Conservation (phyloP, 2,329 filamentous ascomycete genomes). For the Raffaelea arxii region DNA sequence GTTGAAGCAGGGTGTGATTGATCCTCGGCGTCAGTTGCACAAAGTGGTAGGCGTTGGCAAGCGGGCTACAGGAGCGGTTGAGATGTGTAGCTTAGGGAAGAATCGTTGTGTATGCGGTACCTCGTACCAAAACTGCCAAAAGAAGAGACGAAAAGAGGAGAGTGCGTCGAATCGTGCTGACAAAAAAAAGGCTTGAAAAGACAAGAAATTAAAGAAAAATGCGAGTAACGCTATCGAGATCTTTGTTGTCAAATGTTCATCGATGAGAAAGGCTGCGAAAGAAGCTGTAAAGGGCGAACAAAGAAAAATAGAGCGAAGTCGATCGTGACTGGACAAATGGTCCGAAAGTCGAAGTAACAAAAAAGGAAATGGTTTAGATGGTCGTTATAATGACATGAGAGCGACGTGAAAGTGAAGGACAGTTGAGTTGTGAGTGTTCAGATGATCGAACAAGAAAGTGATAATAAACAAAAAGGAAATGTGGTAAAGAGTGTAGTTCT, state of each 20-base stretch:
- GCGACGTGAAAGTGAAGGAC: conserved; percentile 15
- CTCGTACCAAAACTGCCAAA: no score
- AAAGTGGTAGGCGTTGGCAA: no score
- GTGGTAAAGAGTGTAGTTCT: background rate
- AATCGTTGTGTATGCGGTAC: conserved; percentile 5
- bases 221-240: no score
- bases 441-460: background rate
- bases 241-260: conserved; percentile 41
- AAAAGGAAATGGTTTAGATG: conserved; percentile 13
- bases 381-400: conserved; percentile 35
- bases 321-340: conserved; percentile 14
- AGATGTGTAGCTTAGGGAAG: no score
- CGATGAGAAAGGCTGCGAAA: conserved; percentile 23
- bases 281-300: conserved; percentile 21
- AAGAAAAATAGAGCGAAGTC: conserved; percentile 14
- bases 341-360: conserved; percentile 17
- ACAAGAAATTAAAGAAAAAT: conserved; percentile 18
- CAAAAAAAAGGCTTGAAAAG: background rate
- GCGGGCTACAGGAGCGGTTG: no score
- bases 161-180: background rate
- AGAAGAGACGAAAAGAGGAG: background rate
- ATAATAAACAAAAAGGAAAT: conserved; percentile 2
- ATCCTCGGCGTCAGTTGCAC: no score
- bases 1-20: background rate
- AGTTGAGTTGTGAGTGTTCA: background rate